Percentiles rank a stretch among this genome's conserved stretches.
These are phyloP conservation scores for Fusarium cicatricum DNA, from an alignment of 2,329 filamentous ascomycete genomes.

Conservation along the genomic window DNA sequence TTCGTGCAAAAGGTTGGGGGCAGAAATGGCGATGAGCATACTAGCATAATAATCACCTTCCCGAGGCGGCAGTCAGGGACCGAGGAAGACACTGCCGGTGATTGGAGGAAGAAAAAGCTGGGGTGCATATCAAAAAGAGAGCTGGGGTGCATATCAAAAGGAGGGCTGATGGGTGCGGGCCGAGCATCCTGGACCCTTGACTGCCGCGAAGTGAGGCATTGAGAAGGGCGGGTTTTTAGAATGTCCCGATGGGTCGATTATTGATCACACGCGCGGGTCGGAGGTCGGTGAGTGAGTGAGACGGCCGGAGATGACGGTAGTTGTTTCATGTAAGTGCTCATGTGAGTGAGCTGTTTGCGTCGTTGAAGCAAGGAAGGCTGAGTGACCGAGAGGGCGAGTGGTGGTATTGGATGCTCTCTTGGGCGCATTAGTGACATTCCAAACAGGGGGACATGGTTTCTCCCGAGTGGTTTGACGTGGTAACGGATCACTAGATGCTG, in stretches of 20 bases:
- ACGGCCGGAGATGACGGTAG: background rate
- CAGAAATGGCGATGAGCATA: background rate
- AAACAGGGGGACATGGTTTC: background rate
- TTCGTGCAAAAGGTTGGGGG: slow-evolving; percentile 12
- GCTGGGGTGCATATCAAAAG: slow-evolving; percentile 37
- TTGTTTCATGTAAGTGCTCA: slow-evolving; percentile 22
- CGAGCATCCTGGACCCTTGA: slow-evolving; percentile 39
- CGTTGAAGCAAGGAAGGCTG: slow-evolving; percentile 17
- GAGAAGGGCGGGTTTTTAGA: slow-evolving; percentile 22
- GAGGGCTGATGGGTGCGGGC: slow-evolving; percentile 36
- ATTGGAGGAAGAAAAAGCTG: slow-evolving; percentile 38
- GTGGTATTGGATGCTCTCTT: slow-evolving; percentile 33
- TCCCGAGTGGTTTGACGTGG: too few relatives aligned
- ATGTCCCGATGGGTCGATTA: slow-evolving; percentile 32
- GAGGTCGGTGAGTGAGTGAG: slow-evolving; percentile 7
- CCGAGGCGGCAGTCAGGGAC: slow-evolving; percentile 28
- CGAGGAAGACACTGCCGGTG: slow-evolving; percentile 5
- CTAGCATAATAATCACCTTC: slow-evolving; percentile 33
- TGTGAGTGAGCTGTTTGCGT: slow-evolving; percentile 23
- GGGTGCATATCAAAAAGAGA: slow-evolving; percentile 29
- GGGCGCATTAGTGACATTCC: slow-evolving; percentile 19
- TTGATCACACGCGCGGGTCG: slow-evolving; percentile 32
- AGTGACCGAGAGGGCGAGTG: slow-evolving; percentile 16
- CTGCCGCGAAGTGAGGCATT: slow-evolving; percentile 14
- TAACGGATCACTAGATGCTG: background rate